Evolutionary conservation across 2,329 filamentous ascomycete genomes (phyloP), one percentile per base, ranked within the genome.

Genomic region (Talaromyces funiculosus): DNA sequence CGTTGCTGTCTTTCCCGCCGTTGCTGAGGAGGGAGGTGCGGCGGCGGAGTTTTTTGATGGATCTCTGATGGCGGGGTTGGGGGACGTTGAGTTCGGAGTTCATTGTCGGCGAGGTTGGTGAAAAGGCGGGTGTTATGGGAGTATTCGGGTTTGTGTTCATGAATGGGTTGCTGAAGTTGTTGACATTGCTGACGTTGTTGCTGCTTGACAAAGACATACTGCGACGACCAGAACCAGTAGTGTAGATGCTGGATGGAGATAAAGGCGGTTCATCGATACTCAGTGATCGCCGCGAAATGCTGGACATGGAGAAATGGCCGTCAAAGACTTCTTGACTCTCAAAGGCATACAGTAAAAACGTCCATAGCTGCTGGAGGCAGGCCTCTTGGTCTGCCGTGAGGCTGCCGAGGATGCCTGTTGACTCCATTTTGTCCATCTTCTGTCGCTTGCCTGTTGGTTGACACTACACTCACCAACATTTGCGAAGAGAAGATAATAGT

Each of bases 301-400:
- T 66, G 81, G 57, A 42, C 8, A 16, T 66, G 82, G 49, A 47
- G n/a, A 18, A 14, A 26, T 33, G 59, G 56, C 66, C 81, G 47
- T 82, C 79, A 66, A 86, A 53, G 3, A 29, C 9, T 16, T 58
- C 47, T 24, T 35, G 29, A 20, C 37, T 20, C 3, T 61, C 60
- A 45, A 61, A 61, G 31, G 94, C 81, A 62, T 88, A 86, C 65
- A 95, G 82, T 31, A 91, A 81, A 57, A 86, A 81, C 18, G 82
- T 77, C 94, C 94, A 99, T 65, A 97, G 82, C 72, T 93, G 87
- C 69, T 88, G 89, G 62, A 99, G 79, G 77, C 94, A 96, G 64
- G 85, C 84, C 68, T 96, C 90, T 76, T 99, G 86, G 62, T 96
- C 91, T 2, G 85, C 74, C 14, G 90, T 96, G 59, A 99, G 80